Percentiles rank a stretch among this genome's conserved stretches.
These are phyloP conservation scores for Eutrema yunnanense DNA, from an alignment of 345 rosid genomes.

Conservation along the genomic window DNA sequence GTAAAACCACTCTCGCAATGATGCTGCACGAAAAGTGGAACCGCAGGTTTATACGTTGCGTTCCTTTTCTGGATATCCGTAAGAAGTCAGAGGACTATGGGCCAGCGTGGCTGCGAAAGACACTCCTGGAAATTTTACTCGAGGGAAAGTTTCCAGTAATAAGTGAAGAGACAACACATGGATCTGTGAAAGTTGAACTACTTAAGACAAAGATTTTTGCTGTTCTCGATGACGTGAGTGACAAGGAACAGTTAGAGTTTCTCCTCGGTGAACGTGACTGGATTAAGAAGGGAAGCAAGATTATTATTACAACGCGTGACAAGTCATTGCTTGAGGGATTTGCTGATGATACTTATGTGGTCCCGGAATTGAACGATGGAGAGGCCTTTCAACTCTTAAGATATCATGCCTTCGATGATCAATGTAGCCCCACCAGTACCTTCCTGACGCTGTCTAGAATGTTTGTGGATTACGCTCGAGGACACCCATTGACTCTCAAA, in stretches of 20 bases:
- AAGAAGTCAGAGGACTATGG: neutral
- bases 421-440: neutral
- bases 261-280: neutral
- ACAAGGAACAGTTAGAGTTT: neutral
- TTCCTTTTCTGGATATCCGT: neutral
- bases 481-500: conserved; percentile 31
- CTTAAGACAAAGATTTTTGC: neutral
- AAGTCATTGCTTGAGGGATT: neutral
- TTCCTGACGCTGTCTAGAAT: neutral
- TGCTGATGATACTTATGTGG: neutral
- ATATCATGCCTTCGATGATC: neutral
- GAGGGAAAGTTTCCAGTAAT: neutral
- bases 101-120: neutral
- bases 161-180: neutral
- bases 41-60: neutral
- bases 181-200: neutral
- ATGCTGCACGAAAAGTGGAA: neutral
- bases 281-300: neutral
- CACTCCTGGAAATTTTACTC: neutral
- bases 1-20: neutral
- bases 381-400: neutral
- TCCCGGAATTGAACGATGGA: neutral
- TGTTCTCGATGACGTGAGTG: neutral
- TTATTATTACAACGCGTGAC: neutral
- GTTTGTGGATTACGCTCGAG: conserved; percentile 12